Base-by-base conservation (phyloP, 371 early-diverging fungal species). In the Mortierella polycephala region DNA sequence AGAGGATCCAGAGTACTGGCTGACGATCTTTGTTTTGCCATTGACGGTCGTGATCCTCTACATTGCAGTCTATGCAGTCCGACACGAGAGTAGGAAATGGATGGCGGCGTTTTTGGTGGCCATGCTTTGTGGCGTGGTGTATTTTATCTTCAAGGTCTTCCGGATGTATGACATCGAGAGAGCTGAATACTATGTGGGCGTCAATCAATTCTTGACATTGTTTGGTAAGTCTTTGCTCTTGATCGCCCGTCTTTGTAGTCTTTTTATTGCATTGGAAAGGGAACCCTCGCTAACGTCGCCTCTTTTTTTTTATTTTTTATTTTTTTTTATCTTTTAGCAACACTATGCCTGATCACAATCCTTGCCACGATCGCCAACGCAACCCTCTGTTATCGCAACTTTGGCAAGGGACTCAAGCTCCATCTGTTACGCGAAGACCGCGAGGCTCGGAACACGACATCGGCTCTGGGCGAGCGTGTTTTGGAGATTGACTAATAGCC, bases 111-210 rank as follows among this genome's bases (percentile, higher is more conserved):
- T 96, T 69, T 85, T 96, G 54, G 47, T 88, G 14, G 88, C 94
- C 5, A 82, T 94, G 49, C 74, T 91, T 7, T 85, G 88, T 18
- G 93, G 90, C 10, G 84, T 91, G 6, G 92, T 89, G 14, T 97
- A 97, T 74, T 96, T 96, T 82, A 81, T 90, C 41, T 96, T 92
- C 87, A 96, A 96, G 74, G 83, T 96, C 14, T 85, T 88, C 55
- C 85, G 96, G 13, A 95, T 96, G 67, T 94, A 89, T 51, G 83
- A 86, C n/a, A 86, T 88, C 4, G 65, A 82, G 53, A 90, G 93
- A 63, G 77, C 58, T 40, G 63, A 68, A 13, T 90, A 92, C 69
- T 96, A 91, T 72, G 11, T 45, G 4, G 84, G 85, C 59, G 91
- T 93, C 46, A 83, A 85, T 18, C 87, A 90, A 21, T 94, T 95